Base-by-base conservation (phyloP, 371 early-diverging fungal genomes). In the Lichtheimia ramosa region DNA sequence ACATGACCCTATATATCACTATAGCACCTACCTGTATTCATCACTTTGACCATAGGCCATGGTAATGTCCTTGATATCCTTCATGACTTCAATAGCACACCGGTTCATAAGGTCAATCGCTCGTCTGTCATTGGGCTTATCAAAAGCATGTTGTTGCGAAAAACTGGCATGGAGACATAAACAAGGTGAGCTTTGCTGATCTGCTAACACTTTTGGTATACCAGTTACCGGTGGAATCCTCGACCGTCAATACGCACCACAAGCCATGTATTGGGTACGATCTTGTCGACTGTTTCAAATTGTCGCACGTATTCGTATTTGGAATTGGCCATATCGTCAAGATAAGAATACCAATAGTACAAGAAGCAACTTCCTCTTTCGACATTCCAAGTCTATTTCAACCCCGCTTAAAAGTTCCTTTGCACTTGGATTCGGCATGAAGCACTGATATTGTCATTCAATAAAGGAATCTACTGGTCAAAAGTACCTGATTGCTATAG, bases 171-270 rank as follows among this genome's bases (percentile, higher is more conserved):
- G 8, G 10, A 56, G 8, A 8, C 0, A 34, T 6, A 10, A 34
- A 34, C 34, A 34, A 6, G 34, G 6, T 34, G 34, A 8, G 10
- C 34, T 8, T 25, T 7, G 34, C 34, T 34, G 28, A 28, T 34
- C 34, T 8, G 34, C 2, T 34, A 0, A 2, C 10, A 2, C 10
- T 5, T 34, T 2, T 34, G 10, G n/a, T n/a, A n/a, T n/a, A n/a
- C n/a, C 34, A 8, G 24, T 58, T 81, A 88, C 89, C 83, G 83
- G 71, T 95, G 94, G 73, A 98, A 98, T 41, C 90, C 87, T 65
- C 93, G 91, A 8, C 98, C 98, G 64, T 98, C 98, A 43, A 98
- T 80, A 51, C 97, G 89, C 40, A 97, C 93, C 23, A 96, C 94
- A 24, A 97, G 73, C 81, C 83, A 96, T 43, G 93, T 93, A 60